Percentiles rank a stretch among this genome's conserved stretches.
Conservation (phyloP, 2,329 filamentous ascomycete genomes). For the Neurospora crassa region DNA sequence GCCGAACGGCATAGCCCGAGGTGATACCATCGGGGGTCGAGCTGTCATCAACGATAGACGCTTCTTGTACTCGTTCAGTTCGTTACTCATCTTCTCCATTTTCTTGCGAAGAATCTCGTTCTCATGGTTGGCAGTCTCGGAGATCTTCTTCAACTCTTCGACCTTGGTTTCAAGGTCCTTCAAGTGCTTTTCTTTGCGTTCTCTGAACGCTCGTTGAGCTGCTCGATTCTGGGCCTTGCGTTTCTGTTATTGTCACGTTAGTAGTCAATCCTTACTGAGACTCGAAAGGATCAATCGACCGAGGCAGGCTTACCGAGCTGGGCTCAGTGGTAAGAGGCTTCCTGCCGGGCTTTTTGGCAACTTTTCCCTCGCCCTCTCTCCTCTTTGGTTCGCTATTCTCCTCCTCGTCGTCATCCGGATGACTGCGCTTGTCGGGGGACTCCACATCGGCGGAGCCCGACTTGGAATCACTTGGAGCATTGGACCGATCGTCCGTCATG, state of each 20-base stretch:
- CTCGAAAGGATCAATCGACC: slow-evolving; percentile 17
- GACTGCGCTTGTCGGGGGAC: slow-evolving; percentile 60
- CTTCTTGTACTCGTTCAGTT: slow-evolving; percentile 87
- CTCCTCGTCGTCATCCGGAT: slow-evolving; percentile 62
- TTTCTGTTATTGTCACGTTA: slow-evolving; percentile 46
- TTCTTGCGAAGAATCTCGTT: slow-evolving; percentile 78
- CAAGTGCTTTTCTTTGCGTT: slow-evolving; percentile 87
- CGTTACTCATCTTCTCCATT: slow-evolving; percentile 75
- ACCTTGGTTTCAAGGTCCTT: slow-evolving; percentile 77
- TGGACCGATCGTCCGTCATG: slow-evolving; percentile 70
- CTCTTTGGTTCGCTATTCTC: slow-evolving; percentile 51
- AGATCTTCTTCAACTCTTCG: slow-evolving; percentile 69
- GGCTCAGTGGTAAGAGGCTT: slow-evolving; percentile 95
- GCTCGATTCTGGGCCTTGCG: slow-evolving; percentile 93
- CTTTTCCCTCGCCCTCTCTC: slow-evolving; percentile 74
- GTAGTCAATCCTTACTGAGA: not conserved
- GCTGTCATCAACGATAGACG: slow-evolving; percentile 54
- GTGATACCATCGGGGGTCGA: slow-evolving; percentile 16
- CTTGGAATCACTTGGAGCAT: slow-evolving; percentile 31
- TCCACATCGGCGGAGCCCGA: slow-evolving; percentile 54
- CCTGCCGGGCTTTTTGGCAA: slow-evolving; percentile 88
- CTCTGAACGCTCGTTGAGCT: slow-evolving; percentile 85
- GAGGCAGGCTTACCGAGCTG: slow-evolving; percentile 63
- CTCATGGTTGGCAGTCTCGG: slow-evolving; percentile 73
- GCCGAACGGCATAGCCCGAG: slow-evolving; percentile 32